phyloP scores from a whole-genome alignment of 768 basidiomycete species.

The Collybiopsis confluens region DNA sequence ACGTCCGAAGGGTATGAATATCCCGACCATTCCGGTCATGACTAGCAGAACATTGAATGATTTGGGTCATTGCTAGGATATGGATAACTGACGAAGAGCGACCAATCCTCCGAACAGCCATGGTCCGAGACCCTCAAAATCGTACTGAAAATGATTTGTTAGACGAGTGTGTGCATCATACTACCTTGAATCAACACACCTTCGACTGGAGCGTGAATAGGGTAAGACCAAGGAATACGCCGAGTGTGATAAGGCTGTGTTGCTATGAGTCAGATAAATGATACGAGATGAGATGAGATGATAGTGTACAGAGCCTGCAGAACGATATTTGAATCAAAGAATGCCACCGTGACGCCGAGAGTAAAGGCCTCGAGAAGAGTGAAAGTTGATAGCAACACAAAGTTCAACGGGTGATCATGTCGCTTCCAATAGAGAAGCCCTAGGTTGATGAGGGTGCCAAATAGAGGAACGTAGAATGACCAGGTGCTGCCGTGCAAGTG shows the following conservation, averaged over 20 bases:
- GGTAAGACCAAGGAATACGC: constrained; percentile 91
- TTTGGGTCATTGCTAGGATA: background rate
- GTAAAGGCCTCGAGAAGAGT: constrained; percentile 90
- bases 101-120: constrained; percentile 85
- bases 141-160: constrained; percentile 53
- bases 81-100: constrained; percentile 57
- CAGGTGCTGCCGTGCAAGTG: constrained; percentile 48
- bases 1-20: constrained; percentile 83
- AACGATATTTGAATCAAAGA: constrained; percentile 67
- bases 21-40: constrained; percentile 75
- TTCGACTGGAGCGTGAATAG: constrained; percentile 95
- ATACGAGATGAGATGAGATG: constrained; percentile 17
- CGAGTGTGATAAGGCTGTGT: constrained; percentile 75
- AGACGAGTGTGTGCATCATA: background rate
- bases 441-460: constrained; percentile 77
- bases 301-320: constrained; percentile 88
- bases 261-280: constrained; percentile 1
- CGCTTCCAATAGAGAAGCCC: constrained; percentile 89
- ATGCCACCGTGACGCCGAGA: constrained; percentile 80
- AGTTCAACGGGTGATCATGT: constrained; percentile 83
- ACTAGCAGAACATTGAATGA: constrained; percentile 32
- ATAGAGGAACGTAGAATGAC: constrained; percentile 74
- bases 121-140: constrained; percentile 90
- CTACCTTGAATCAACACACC: constrained; percentile 32
- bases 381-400: constrained; percentile 80